These are phyloP conservation scores for Geranium incanum DNA, from an alignment of 441 rosid species.

Conservation along the genomic window DNA sequence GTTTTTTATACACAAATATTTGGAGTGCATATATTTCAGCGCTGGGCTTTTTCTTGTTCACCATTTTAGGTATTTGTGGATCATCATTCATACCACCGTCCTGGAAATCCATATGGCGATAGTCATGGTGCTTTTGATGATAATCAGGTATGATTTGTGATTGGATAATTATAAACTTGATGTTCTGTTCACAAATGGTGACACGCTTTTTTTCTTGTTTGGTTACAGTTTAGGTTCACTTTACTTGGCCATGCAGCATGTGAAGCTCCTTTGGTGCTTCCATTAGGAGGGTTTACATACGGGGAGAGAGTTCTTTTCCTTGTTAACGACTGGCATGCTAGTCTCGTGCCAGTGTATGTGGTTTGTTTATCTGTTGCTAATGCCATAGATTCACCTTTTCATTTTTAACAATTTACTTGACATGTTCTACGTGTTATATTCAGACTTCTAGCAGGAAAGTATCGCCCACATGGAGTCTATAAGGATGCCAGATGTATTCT, in stretches of 20 bases:
- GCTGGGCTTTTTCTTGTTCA: not conserved
- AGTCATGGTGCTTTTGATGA: constrained; percentile 74
- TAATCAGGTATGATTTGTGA: constrained; percentile 55
- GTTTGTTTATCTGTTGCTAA: constrained; percentile 8
- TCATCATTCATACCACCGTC: constrained; percentile 74
- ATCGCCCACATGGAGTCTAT: constrained; percentile 77
- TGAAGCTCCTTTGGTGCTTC: constrained; percentile 91
- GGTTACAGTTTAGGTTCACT: constrained; percentile 81
- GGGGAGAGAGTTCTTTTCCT: constrained; percentile 90
- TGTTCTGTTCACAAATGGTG: constrained; percentile 21
- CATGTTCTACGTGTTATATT: constrained; percentile 10
- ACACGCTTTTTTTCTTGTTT: constrained; percentile 26
- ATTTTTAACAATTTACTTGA: not conserved
- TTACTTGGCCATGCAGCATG: constrained; percentile 92
- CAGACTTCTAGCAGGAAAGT: constrained; percentile 88
- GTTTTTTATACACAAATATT: constrained; percentile 1
- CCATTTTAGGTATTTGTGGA: constrained; percentile 69
- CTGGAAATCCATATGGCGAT: constrained; percentile 90
- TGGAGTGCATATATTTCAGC: not conserved
- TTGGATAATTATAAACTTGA: constrained; percentile 3
- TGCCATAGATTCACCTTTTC: not conserved
- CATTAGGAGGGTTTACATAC: constrained; percentile 82
- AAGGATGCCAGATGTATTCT: constrained; percentile 78
- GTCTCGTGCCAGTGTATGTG: constrained; percentile 81
- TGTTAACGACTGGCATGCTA: constrained; percentile 96